A percentile compares a stretch with the other conserved stretches of the same genome.
Conservation (phyloP, 1,284 basidiomycete species). For the Ustilago nuda region DNA sequence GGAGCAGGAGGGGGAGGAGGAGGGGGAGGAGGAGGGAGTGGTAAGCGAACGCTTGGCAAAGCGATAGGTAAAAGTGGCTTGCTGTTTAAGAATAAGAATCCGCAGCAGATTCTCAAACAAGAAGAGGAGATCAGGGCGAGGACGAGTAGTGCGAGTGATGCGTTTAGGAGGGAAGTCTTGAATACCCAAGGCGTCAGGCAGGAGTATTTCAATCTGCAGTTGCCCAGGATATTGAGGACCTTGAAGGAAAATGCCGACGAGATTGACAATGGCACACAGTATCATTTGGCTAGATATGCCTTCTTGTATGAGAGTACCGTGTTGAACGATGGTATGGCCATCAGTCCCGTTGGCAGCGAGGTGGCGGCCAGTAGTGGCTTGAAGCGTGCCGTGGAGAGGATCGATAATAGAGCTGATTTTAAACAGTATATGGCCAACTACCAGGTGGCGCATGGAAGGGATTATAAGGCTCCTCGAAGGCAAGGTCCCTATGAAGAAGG, state of each 20-base stretch:
- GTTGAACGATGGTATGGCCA: constrained; percentile 84
- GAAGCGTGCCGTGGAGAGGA: constrained; percentile 86
- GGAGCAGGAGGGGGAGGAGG: constrained; percentile 13
- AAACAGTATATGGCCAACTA: constrained; percentile 98
- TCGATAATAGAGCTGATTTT: constrained; percentile 95
- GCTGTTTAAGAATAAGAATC: constrained; percentile 87
- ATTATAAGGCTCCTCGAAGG: constrained; percentile 67
- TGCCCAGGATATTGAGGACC: constrained; percentile 90
- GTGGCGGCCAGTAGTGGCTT: constrained; percentile 73
- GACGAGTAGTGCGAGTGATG: constrained; percentile 86
- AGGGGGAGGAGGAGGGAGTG: constrained; percentile 72
- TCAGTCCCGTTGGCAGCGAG: constrained; percentile 76
- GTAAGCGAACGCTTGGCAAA: constrained; percentile 71
- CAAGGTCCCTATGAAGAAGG: constrained; percentile 70
- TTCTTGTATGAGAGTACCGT: constrained; percentile 92
- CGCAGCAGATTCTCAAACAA: constrained; percentile 89
- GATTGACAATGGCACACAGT: constrained; percentile 95
- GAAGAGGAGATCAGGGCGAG: constrained; percentile 91
- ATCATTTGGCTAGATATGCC: constrained; percentile 92
- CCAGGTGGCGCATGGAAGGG: constrained; percentile 81
- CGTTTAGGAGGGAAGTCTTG: constrained; percentile 88
- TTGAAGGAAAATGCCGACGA: constrained; percentile 96
- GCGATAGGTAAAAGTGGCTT: constrained; percentile 91
- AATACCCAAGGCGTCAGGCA: constrained; percentile 90
- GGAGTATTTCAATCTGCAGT: constrained; percentile 94